Conservation (phyloP, 176 grass and related monocot species). For the Olyra latifolia region DNA sequence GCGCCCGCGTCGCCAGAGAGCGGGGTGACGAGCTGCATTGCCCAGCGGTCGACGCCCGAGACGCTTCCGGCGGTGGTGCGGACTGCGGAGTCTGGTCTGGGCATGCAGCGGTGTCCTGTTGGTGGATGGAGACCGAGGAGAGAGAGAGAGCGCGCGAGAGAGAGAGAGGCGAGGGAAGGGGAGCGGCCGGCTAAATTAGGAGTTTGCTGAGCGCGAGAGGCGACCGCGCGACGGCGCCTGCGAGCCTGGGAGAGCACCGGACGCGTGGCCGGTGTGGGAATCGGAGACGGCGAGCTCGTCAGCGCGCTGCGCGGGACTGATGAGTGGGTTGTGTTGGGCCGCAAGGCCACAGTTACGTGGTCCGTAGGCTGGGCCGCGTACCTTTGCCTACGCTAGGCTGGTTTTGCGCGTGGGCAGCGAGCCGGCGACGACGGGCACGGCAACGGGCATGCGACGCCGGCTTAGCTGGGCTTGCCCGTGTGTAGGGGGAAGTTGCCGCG, state of each 20-base stretch:
- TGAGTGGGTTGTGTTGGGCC: not conserved
- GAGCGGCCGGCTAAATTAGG: slow-evolving; percentile 26
- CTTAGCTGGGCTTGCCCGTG: too few relatives aligned
- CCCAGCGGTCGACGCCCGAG: not conserved
- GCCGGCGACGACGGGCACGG: too few relatives aligned
- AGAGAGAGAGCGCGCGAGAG: not conserved
- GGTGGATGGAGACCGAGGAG: slow-evolving; percentile 7
- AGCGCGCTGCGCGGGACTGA: not conserved
- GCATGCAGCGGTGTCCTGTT: not conserved
- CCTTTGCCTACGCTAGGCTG: too few relatives aligned
- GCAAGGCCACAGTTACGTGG: too few relatives aligned
- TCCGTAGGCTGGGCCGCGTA: too few relatives aligned
- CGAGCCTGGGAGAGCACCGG: not conserved
- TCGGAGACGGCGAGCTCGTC: not conserved
- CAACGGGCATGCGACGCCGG: too few relatives aligned
- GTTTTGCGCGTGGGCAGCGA: too few relatives aligned
- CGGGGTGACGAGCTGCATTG: slow-evolving; percentile 18
- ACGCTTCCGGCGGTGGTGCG: not conserved
- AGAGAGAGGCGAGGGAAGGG: not conserved
- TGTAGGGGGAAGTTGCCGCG: too few relatives aligned
- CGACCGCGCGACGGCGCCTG: slow-evolving; percentile 6
- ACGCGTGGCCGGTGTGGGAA: not conserved
- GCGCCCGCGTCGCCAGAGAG: not conserved
- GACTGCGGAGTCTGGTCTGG: not conserved
- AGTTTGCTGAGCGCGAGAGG: slow-evolving; percentile 26